phyloP scores from a whole-genome alignment of 371 early-diverging fungal species.

The Smittium culicis region DNA sequence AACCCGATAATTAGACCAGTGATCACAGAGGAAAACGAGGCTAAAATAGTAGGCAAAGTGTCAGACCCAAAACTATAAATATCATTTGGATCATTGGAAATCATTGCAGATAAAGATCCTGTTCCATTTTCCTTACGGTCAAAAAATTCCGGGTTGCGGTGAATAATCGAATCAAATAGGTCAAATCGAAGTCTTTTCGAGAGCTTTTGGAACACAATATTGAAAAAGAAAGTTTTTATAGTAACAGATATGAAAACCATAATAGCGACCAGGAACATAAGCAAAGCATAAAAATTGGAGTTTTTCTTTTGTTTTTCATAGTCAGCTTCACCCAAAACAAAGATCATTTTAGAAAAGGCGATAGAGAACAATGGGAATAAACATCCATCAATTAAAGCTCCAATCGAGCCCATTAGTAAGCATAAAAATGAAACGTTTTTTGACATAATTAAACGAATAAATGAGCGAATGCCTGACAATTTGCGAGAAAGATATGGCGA shows the following conservation, averaged over 20 bases:
- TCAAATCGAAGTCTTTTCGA: slow-evolving; percentile 42
- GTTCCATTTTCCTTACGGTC: slow-evolving; percentile 66
- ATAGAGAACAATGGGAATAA: slow-evolving; percentile 39
- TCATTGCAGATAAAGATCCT: slow-evolving; percentile 65
- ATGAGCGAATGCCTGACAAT: background rate
- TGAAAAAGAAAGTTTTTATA: slow-evolving; percentile 29
- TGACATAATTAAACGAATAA: background rate
- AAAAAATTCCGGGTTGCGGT: slow-evolving; percentile 74
- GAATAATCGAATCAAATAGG: slow-evolving; percentile 42
- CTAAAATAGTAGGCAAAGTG: slow-evolving; percentile 37
- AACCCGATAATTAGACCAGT: slow-evolving; percentile 20
- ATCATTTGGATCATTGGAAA: slow-evolving; percentile 37
- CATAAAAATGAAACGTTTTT: background rate
- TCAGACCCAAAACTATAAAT: slow-evolving; percentile 46
- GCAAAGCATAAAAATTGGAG: slow-evolving; percentile 56
- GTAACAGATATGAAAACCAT: slow-evolving; percentile 35
- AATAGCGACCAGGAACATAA: slow-evolving; percentile 52
- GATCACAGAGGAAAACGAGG: slow-evolving; percentile 25
- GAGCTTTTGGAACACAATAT: slow-evolving; percentile 36
- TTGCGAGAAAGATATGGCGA: background rate
- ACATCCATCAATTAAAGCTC: slow-evolving; percentile 36
- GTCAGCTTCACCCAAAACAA: slow-evolving; percentile 27
- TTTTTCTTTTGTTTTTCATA: slow-evolving; percentile 29
- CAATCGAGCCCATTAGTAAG: slow-evolving; percentile 7
- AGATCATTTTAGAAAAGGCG: slow-evolving; percentile 38